Evolutionary conservation across 108 stramenopile species (phyloP), one percentile per base, ranked within the genome.

Genomic region (Cylindrotheca closterium): DNA sequence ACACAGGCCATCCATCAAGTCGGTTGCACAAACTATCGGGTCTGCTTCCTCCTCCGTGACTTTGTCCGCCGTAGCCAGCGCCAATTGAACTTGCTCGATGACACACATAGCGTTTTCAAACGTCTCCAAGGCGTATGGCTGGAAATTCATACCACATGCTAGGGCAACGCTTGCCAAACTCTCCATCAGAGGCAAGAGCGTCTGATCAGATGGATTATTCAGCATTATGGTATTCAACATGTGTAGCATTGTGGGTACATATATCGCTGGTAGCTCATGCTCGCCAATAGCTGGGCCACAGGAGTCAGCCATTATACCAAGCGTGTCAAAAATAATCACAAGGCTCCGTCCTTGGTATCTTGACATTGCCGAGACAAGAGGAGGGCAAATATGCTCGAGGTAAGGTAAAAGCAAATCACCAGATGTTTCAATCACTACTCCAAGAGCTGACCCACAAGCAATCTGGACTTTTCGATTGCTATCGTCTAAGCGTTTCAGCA

Each of bases 21-120:
- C 96, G 24, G 89, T 71, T 19, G 93, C 84, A 60, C 96, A 96
- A 58, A 95, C 81, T 46, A 95, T 91, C 4, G 92, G 92, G 83
- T 95, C 93, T 46, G 89, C 89, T 58, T 95, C 79, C 78, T 91
- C 80, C 58, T 92, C 80, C 56, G 76, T 59, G 8, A 70, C 66
- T 25, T 74, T 74, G 21, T 88, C 81, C 22, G 79, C 70, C 4
- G 92, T 78, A 4, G 82, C 70, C 12, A 89, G 66, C 25, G 80
- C 67, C n/a, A 93, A 49, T 49, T 80, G 74, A 31, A 85, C 74
- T 22, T 81, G 64, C 61, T 94, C 90, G 30, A 93, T 93, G 32
- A 88, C 86, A 37, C 74, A 57, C 82, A 95, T 85, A 58, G 91
- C 77, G 42, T 70, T 79, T 22, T 89, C 89, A 71, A 91, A 94